Conservation (phyloP, 331 rosid species). For the Phaseolus coccineus region DNA sequence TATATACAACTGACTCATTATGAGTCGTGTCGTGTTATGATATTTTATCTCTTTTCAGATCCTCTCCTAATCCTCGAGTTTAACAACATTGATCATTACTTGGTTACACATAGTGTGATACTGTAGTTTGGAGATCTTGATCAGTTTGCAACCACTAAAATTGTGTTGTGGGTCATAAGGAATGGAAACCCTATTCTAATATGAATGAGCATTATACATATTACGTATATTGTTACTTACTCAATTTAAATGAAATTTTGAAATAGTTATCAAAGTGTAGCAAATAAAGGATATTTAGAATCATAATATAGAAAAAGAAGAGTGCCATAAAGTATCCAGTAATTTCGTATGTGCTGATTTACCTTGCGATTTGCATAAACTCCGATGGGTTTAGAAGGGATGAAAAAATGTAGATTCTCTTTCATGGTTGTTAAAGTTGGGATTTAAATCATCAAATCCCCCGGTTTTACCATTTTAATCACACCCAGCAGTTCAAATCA, state of each 20-base stretch:
- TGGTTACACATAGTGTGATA: not conserved
- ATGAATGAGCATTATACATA: not conserved
- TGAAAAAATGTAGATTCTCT: not conserved
- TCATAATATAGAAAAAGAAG: not conserved
- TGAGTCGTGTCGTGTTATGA: too few species aligned
- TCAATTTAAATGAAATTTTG: not conserved
- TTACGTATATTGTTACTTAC: not conserved
- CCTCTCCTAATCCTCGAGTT: too few species aligned
- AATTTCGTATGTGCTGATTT: not conserved
- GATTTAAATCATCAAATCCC: not conserved
- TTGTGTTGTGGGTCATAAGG: not conserved
- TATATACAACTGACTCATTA: too few species aligned
- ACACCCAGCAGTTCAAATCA: not conserved
- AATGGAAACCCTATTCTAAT: not conserved
- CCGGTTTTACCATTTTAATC: not conserved
- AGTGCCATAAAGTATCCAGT: not conserved
- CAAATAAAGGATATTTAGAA: conserved; percentile 1
- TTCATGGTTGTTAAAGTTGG: not conserved
- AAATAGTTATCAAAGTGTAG: not conserved
- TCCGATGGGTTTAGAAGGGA: not conserved
- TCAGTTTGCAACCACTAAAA: not conserved
- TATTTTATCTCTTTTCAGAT: too few species aligned
- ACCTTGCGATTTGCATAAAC: not conserved
- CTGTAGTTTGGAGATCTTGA: not conserved
- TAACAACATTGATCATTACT: not conserved